Percentiles rank a stretch among this genome's conserved stretches.
Evolutionary conservation across 495 filamentous ascomycete genomes (phyloP).

Genomic region (Antarctomyces pellizariae): DNA sequence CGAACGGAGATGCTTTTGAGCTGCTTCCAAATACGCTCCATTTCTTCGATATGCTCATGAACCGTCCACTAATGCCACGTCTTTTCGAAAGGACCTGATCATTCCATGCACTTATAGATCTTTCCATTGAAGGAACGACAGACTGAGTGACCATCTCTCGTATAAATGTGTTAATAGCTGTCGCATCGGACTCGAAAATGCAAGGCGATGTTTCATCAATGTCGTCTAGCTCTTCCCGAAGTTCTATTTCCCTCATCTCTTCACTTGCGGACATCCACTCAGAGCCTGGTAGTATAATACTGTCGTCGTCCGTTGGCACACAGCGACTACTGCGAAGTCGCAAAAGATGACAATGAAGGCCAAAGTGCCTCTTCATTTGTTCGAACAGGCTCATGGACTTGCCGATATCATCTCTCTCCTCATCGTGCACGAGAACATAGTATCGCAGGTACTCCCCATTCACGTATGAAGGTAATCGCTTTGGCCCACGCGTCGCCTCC

Average conservation of each 20-base stretch:
- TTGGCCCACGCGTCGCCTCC: conserved; percentile 44
- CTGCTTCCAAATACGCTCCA: conserved; percentile 52
- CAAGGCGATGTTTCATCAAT: conserved; percentile 48
- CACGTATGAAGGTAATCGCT: conserved; percentile 54
- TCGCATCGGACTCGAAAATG: conserved; percentile 78
- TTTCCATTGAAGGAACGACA: conserved; percentile 86
- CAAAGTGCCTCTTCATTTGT: conserved; percentile 94
- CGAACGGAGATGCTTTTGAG: conserved; percentile 17
- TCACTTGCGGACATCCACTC: conserved; percentile 83
- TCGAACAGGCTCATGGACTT: conserved; percentile 79
- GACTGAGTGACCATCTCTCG: conserved; percentile 87
- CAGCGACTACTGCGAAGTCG: conserved; percentile 65
- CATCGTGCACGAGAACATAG: conserved; percentile 93
- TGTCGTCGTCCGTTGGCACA: conserved; percentile 81
- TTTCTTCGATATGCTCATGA: conserved; percentile 76
- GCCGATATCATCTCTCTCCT: conserved; percentile 75
- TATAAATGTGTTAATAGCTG: conserved; percentile 65
- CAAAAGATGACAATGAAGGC: conserved; percentile 82
- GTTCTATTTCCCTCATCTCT: conserved; percentile 48
- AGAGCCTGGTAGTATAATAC: conserved; percentile 48
- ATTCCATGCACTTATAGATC: conserved; percentile 75
- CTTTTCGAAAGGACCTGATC: conserved; percentile 86
- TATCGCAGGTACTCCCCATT: conserved; percentile 79
- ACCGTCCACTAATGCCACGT: conserved; percentile 65
- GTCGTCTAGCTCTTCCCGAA: conserved; percentile 31